phyloP scores from a whole-genome alignment of 805 yeast species.

The Candida odintsovae region DNA sequence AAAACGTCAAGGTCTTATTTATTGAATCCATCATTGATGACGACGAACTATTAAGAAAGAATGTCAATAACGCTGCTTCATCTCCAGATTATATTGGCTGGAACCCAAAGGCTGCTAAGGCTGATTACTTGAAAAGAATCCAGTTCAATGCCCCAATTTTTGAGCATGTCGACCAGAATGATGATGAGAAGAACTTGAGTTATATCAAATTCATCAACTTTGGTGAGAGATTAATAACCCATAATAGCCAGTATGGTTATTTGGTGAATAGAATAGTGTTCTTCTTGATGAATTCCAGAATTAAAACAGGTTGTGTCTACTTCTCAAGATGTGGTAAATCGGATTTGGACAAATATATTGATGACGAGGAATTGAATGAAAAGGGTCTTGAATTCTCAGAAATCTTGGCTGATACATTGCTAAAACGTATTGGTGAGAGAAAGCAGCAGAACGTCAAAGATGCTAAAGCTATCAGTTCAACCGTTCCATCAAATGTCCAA shows the following conservation, averaged over 20 bases:
- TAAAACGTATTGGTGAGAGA: slow-evolving; percentile 27
- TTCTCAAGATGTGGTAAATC: slow-evolving; percentile 76
- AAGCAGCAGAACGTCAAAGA: slow-evolving; percentile 9
- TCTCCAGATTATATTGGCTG: slow-evolving; percentile 85
- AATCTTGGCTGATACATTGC: slow-evolving; percentile 53
- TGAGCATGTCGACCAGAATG: slow-evolving; percentile 53
- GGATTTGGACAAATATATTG: slow-evolving; percentile 46
- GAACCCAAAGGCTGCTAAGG: slow-evolving; percentile 67
- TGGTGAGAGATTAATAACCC: slow-evolving; percentile 77
- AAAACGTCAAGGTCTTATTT: slow-evolving; percentile 72
- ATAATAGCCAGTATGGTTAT: slow-evolving; percentile 82
- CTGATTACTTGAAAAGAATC: slow-evolving; percentile 72
- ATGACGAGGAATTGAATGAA: slow-evolving; percentile 79
- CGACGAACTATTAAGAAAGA: slow-evolving; percentile 57
- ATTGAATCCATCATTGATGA: slow-evolving; percentile 86
- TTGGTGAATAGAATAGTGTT: slow-evolving; percentile 86
- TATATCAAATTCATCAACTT: slow-evolving; percentile 87
- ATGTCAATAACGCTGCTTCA: slow-evolving; percentile 77
- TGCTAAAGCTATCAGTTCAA: slow-evolving; percentile 4
- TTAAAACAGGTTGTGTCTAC: slow-evolving; percentile 84
- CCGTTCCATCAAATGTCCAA: background rate
- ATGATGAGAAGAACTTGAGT: slow-evolving; percentile 46
- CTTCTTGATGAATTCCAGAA: slow-evolving; percentile 85
- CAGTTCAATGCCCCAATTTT: slow-evolving; percentile 62
- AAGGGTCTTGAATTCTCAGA: slow-evolving; percentile 66